These are phyloP conservation scores for Cryptosporidium viatorum DNA, from an alignment of 169 alveolate genomes.

Conservation along the genomic window DNA sequence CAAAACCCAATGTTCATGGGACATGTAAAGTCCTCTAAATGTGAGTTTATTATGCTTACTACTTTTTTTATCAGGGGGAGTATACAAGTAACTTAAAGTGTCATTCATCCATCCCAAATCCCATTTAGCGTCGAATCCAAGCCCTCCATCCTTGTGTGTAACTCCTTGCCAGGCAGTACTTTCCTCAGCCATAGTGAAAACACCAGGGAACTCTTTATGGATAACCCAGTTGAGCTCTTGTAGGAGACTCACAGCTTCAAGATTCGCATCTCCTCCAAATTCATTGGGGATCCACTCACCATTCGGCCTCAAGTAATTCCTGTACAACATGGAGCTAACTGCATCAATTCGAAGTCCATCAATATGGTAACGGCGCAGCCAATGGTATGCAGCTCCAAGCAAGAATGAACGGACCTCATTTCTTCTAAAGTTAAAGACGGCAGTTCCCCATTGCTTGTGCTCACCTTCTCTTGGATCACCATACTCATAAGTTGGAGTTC, in stretches of 20 bases:
- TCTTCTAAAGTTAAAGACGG: constrained; percentile 81
- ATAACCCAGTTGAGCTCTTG: constrained; percentile 83
- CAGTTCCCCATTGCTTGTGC: constrained; percentile 83
- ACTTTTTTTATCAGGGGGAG: constrained; percentile 78
- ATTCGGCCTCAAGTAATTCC: constrained; percentile 76
- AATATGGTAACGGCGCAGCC: constrained; percentile 82
- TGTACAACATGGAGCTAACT: constrained; percentile 81
- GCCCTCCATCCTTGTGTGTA: constrained; percentile 78
- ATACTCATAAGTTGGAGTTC: constrained; percentile 82
- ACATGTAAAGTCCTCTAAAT: constrained; percentile 83
- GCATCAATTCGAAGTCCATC: constrained; percentile 84
- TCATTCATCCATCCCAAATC: constrained; percentile 85
- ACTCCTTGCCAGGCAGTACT: constrained; percentile 83
- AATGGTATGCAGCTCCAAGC: constrained; percentile 83
- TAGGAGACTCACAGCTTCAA: constrained; percentile 82
- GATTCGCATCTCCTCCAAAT: constrained; percentile 82
- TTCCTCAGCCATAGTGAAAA: constrained; percentile 83
- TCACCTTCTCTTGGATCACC: constrained; percentile 85
- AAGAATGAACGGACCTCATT: constrained; percentile 82
- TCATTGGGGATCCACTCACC: constrained; percentile 84
- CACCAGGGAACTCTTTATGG: constrained; percentile 83
- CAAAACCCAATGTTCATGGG: constrained; percentile 81
- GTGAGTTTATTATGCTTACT: constrained; percentile 81
- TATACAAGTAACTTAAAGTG: constrained; percentile 78
- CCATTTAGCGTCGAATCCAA: constrained; percentile 84